These are phyloP conservation scores for Blepharisma undulans DNA, from an alignment of 169 alveolate species.

Conservation along the genomic window DNA sequence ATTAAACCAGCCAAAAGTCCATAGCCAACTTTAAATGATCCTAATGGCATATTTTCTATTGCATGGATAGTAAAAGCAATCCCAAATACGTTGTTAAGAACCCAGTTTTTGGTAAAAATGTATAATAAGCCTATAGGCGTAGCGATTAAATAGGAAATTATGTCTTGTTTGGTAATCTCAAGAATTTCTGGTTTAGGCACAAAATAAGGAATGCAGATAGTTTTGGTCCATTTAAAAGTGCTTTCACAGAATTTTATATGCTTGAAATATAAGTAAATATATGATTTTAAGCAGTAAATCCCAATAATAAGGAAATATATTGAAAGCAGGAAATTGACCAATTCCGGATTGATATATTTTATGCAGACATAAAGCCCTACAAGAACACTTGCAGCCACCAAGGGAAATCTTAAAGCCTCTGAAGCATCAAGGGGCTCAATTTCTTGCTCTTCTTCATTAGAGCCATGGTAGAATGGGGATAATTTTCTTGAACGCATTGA, in stretches of 20 bases:
- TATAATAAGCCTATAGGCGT: conserved; percentile 65
- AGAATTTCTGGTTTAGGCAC: conserved; percentile 40
- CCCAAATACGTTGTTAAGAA: conserved; percentile 87
- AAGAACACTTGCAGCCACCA: conserved; percentile 85
- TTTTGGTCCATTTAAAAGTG: conserved; percentile 42
- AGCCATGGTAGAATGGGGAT: neutral
- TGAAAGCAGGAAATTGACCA: conserved; percentile 57
- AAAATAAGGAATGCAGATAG: conserved; percentile 37
- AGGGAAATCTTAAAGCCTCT: conserved; percentile 90
- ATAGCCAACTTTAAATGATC: conserved; percentile 88
- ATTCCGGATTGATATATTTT: conserved; percentile 69
- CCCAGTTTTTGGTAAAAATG: conserved; percentile 84
- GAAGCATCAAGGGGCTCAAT: conserved; percentile 80
- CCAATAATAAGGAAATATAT: conserved; percentile 68
- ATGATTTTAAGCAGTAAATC: conserved; percentile 51
- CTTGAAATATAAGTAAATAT: conserved; percentile 53
- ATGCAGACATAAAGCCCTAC: conserved; percentile 72
- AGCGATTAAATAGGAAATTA: conserved; percentile 67
- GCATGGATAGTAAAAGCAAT: conserved; percentile 89
- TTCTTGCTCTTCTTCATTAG: conserved; percentile 65
- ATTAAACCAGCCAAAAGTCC: conserved; percentile 87
- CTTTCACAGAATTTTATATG: conserved; percentile 42
- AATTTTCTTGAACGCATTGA: conserved; percentile 18
- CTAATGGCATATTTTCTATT: conserved; percentile 84
- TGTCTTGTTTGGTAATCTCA: conserved; percentile 63